phyloP scores from a whole-genome alignment of 2,329 filamentous ascomycete species.

The Microdochium paspali region DNA sequence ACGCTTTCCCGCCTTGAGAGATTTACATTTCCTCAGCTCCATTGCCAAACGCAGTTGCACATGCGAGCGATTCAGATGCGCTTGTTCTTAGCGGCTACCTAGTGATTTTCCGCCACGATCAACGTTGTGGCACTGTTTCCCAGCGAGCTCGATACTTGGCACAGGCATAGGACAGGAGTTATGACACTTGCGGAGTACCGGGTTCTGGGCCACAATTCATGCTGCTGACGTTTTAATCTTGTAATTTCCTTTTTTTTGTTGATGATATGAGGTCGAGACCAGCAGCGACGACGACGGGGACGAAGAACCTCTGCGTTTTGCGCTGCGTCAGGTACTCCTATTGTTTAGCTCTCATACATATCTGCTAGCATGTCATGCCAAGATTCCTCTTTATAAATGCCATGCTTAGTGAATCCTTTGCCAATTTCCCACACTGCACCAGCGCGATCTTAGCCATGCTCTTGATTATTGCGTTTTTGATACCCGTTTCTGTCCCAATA shows the following conservation, averaged over 20 bases:
- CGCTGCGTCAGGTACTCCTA: not conserved
- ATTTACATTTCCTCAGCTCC: not conserved
- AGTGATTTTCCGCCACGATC: not conserved
- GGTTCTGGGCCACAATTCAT: not conserved
- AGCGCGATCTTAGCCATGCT: too few species aligned
- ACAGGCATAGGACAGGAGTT: not conserved
- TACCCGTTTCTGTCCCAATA: too few species aligned
- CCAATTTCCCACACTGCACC: too few species aligned
- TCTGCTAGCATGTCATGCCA: constrained; percentile 1
- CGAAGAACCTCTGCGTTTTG: not conserved
- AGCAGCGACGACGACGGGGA: not conserved
- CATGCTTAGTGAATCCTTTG: not conserved
- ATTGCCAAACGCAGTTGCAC: not conserved
- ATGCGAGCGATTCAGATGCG: not conserved
- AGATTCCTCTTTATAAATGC: not conserved
- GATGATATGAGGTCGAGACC: not conserved
- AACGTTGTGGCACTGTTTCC: not conserved
- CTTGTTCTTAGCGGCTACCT: not conserved
- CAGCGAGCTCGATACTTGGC: not conserved
- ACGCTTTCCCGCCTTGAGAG: not conserved
- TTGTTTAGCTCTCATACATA: not conserved
- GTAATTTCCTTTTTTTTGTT: not conserved
- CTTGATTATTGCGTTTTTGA: too few species aligned
- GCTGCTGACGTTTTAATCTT: constrained; percentile 1
- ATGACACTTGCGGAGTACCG: not conserved